These are phyloP conservation scores for Stachybotrys chartarum DNA, from an alignment of 2,329 filamentous ascomycete genomes.

Conservation along the genomic window DNA sequence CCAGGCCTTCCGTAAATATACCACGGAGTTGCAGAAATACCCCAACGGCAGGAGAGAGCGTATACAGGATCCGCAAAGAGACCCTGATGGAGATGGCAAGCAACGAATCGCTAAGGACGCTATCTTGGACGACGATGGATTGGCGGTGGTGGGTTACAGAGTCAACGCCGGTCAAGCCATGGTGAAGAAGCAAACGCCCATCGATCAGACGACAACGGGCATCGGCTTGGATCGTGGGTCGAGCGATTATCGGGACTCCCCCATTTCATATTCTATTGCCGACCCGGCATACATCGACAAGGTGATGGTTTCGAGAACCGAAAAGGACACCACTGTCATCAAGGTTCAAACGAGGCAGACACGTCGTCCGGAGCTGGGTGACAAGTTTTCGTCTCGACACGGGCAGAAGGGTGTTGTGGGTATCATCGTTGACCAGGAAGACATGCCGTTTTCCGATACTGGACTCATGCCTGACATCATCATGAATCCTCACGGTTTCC, in stretches of 20 bases:
- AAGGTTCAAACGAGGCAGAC: conserved; percentile 98
- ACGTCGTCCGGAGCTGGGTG: conserved; percentile 84
- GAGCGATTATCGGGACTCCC: conserved; percentile 59
- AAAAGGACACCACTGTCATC: conserved; percentile 77
- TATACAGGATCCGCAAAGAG: conserved; percentile 48
- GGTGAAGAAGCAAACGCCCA: conserved; percentile 81
- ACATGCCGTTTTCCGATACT: conserved; percentile 89
- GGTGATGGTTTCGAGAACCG: conserved; percentile 86
- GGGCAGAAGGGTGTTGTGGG: conserved; percentile 97
- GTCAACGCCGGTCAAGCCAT: conserved; percentile 76
- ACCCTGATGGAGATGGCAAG: conserved; percentile 54
- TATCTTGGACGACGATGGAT: conserved; percentile 74
- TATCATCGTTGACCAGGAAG: conserved; percentile 92
- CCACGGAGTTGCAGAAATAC: conserved; percentile 80
- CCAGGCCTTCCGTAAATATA: conserved; percentile 96
- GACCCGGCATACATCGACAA: conserved; percentile 92
- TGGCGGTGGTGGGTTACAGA: conserved; percentile 78
- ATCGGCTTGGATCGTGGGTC: conserved; percentile 60
- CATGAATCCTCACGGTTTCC: conserved; percentile 99
- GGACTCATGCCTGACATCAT: conserved; percentile 97
- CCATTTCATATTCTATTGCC: conserved; percentile 72
- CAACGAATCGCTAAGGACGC: conserved; percentile 60
- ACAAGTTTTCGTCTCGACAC: conserved; percentile 98
- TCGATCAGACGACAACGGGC: conserved; percentile 67
- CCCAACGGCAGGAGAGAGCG: conserved; percentile 68